These are phyloP conservation scores for Sordariomycetes sp. DNA, from an alignment of 2,329 filamentous ascomycete genomes.

Conservation along the genomic window DNA sequence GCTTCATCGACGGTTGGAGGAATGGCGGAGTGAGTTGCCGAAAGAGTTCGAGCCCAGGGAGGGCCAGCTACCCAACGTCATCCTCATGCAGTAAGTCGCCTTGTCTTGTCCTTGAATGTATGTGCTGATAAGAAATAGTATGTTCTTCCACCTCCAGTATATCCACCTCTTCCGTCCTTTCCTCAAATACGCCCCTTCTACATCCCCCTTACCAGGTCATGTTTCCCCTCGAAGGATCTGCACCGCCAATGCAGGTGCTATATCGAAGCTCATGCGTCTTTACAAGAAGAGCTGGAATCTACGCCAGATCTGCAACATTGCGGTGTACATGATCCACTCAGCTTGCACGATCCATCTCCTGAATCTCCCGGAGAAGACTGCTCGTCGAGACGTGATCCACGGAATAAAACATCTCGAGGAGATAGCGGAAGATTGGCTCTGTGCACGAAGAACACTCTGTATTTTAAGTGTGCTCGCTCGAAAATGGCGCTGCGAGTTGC, in stretches of 20 bases:
- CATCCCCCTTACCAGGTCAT: slow-evolving; percentile 75
- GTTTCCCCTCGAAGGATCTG: slow-evolving; percentile 88
- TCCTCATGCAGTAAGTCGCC: slow-evolving; percentile 67
- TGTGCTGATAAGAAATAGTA: slow-evolving; percentile 44
- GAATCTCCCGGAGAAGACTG: slow-evolving; percentile 86
- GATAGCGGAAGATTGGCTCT: slow-evolving; percentile 91
- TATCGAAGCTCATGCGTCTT: slow-evolving; percentile 87
- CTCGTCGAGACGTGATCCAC: slow-evolving; percentile 80
- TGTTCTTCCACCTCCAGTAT: slow-evolving; percentile 95
- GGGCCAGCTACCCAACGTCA: slow-evolving; percentile 76
- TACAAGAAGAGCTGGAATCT: slow-evolving; percentile 91
- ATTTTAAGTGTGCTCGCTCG: slow-evolving; percentile 77
- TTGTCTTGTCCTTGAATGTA: not conserved
- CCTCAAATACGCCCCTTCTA: slow-evolving; percentile 74
- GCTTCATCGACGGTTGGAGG: slow-evolving; percentile 79
- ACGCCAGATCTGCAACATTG: slow-evolving; percentile 91
- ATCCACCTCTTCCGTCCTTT: slow-evolving; percentile 95
- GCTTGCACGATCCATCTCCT: slow-evolving; percentile 92
- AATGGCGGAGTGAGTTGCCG: slow-evolving; percentile 78
- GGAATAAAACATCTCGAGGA: slow-evolving; percentile 89
- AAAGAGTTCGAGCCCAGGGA: slow-evolving; percentile 84
- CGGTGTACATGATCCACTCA: slow-evolving; percentile 89
- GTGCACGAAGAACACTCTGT: slow-evolving; percentile 72
- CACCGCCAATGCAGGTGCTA: slow-evolving; percentile 78
- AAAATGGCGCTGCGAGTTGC: slow-evolving; percentile 86